Evolutionary conservation across 2,329 filamentous ascomycete species (phyloP), one percentile per base, ranked within the genome.

Genomic region (Botrytis cinerea): DNA sequence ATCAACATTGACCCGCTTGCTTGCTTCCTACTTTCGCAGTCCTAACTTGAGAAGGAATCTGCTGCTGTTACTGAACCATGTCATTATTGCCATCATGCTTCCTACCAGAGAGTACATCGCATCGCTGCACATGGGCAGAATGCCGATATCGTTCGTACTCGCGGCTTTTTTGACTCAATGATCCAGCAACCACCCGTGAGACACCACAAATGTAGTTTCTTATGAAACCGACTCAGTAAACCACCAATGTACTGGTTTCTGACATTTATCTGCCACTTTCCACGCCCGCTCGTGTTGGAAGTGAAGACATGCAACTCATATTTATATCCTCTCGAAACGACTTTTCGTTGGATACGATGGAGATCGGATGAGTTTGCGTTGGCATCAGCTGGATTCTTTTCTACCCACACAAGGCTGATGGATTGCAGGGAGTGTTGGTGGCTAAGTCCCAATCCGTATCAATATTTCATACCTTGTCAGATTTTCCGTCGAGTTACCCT

Each of bases 391-490:
- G 60, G 67, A 71, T 67, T 68, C n/a, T 32, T 46, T 60, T 48
- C 62, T 46, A 32, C 61, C 66, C 35, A 57, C 40, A 71, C 72
- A 64, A 73, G 72, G 60, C 72, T 73, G 68, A 73, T 71, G 32
- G 9, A 9, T 32, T 60, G 20, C 72, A 66, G 48, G 72, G 57
- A 20, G 14, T 43, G 10, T 48, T 64, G 10, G 16, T 66, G 72
- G 40, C 72, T 73, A 71, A 59, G 46, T 71, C 72, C 40, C 12
- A 73, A 66, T 64, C 10, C 32, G 60, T 4, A 60, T 71, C 68
- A 66, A 73, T 66, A 71, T 64, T 64, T 61, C 2, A 40, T 40
- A 46, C 59, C 72, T 60, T 20, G 68, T 70, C 59, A 38, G 54
- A 32, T 66, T 43, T 46, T 67, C 32, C 35, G 22, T 68, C 43